Conservation (phyloP, 1,284 basidiomycete species). For the Termitomyces sp. region DNA sequence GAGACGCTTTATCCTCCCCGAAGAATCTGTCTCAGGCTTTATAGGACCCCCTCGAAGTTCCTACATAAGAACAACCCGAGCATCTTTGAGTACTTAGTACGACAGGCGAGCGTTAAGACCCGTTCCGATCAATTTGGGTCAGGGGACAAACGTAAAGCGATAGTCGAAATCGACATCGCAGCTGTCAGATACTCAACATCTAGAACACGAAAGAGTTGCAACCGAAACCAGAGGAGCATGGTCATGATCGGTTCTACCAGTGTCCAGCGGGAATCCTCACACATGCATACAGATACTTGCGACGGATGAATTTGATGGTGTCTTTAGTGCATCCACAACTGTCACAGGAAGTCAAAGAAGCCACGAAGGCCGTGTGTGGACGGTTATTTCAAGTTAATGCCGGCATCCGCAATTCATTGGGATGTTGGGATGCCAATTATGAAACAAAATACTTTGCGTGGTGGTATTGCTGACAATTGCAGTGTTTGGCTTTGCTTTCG, state of each 20-base stretch:
- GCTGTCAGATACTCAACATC: background rate
- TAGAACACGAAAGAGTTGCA: background rate
- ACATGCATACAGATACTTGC: too few species aligned
- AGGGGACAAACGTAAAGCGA: background rate
- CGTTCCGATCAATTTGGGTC: background rate
- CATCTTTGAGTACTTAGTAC: background rate
- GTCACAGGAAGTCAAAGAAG: background rate
- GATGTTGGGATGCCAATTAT: too few species aligned
- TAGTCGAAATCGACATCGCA: background rate
- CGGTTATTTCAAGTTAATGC: too few species aligned
- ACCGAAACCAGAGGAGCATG: background rate
- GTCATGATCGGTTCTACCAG: background rate
- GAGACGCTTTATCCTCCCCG: background rate
- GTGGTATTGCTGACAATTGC: background rate
- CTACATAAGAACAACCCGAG: background rate
- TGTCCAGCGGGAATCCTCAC: too few species aligned
- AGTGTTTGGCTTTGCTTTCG: too few species aligned
- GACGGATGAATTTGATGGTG: too few species aligned
- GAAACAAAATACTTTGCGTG: too few species aligned
- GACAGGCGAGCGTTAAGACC: background rate
- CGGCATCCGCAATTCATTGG: too few species aligned
- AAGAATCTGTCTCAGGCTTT: background rate
- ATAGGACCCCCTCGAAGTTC: background rate
- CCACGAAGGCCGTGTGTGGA: background rate
- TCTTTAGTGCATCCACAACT: background rate